Percentiles rank a stretch among this genome's conserved stretches.
Conservation (phyloP, 306 rosid genomes). For the Fragaria vesca region DNA sequence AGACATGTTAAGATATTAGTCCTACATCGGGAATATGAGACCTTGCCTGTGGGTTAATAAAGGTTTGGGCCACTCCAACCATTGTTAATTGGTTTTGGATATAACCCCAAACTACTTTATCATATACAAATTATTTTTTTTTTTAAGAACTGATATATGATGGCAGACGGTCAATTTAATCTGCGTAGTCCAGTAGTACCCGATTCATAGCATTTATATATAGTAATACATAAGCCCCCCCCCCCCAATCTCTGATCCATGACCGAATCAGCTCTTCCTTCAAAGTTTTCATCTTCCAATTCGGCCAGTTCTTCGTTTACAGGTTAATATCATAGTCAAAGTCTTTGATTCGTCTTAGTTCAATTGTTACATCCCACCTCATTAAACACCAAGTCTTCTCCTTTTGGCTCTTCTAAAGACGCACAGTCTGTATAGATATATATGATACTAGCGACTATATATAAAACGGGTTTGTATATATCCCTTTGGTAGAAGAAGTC, state of each 20-base stretch:
- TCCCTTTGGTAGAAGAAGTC: background rate
- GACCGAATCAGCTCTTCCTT: background rate
- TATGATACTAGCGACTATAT: background rate
- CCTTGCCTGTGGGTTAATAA: no score
- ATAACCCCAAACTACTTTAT: no score
- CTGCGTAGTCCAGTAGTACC: background rate
- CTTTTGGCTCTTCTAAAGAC: background rate
- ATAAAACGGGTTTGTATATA: background rate
- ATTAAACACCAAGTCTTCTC: conserved; percentile 6
- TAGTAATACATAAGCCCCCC: background rate
- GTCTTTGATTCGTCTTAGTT: background rate
- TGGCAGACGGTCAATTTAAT: conserved; percentile 7
- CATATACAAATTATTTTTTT: background rate
- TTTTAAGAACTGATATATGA: background rate
- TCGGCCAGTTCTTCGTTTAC: background rate
- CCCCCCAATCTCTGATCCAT: background rate
- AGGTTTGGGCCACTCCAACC: no score
- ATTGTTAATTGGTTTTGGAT: no score
- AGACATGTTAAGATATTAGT: no score
- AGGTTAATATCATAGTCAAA: background rate
- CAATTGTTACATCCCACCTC: background rate
- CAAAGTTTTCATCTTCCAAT: background rate
- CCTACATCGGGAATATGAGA: no score
- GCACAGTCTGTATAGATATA: background rate
- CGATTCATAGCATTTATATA: background rate